A percentile compares a stretch with the other conserved stretches of the same genome.
These are phyloP conservation scores for Pyricularia sp. DNA, from an alignment of 2,329 filamentous ascomycete genomes.

Conservation along the genomic window DNA sequence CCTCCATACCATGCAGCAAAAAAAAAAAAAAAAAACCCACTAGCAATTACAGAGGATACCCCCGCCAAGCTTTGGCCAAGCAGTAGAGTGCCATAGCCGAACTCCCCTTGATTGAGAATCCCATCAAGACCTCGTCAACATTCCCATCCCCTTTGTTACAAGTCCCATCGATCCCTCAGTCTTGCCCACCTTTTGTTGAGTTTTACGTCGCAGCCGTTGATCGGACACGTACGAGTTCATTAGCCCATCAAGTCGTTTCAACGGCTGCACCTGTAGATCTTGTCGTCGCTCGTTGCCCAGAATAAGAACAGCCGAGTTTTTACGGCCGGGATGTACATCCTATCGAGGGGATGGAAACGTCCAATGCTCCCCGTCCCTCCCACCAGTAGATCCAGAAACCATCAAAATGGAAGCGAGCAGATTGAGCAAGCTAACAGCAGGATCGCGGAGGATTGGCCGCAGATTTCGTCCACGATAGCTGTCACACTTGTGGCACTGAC, in stretches of 20 bases:
- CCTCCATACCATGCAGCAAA: too few relatives aligned
- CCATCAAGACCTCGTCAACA: background rate
- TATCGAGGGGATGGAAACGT: background rate
- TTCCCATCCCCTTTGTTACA: background rate
- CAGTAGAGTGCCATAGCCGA: background rate
- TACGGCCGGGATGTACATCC: background rate
- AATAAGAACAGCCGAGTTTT: background rate
- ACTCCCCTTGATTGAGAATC: background rate
- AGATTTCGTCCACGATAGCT: background rate
- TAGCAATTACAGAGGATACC: background rate
- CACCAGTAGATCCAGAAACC: background rate
- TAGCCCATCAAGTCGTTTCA: background rate
- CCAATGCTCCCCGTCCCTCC: background rate
- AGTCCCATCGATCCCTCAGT: background rate
- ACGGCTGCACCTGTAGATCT: background rate
- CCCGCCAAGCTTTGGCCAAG: background rate
- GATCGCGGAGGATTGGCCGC: background rate
- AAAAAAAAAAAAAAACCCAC: too few relatives aligned
- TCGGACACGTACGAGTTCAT: background rate
- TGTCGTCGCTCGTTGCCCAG: background rate
- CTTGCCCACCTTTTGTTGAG: background rate
- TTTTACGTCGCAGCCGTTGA: background rate
- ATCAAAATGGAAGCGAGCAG: background rate
- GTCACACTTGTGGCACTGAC: background rate
- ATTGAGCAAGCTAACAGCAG: background rate